Percentiles rank a stretch among this genome's conserved stretches.
Conservation (phyloP, 495 filamentous ascomycete species). For the Jackrogersella minutella region DNA sequence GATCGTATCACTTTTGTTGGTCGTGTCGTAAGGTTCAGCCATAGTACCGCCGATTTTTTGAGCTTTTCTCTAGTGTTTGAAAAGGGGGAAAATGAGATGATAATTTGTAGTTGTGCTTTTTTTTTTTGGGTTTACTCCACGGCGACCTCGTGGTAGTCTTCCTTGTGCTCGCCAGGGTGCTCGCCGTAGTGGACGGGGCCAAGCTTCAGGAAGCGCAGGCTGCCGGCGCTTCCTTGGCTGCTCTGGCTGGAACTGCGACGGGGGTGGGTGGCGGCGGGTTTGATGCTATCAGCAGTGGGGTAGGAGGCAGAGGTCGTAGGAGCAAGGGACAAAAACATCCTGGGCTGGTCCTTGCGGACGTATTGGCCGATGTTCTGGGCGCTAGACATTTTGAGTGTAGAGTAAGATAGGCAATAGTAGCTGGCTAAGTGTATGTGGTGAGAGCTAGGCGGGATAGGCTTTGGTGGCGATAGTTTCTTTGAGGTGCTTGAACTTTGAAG, state of each 20-base stretch:
- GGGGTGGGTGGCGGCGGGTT: constrained; percentile 32
- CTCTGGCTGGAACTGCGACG: constrained; percentile 46
- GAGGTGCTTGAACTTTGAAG: constrained; percentile 3
- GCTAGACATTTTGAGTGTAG: constrained; percentile 39
- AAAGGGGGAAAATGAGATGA: neutral
- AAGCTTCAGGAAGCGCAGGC: constrained; percentile 57
- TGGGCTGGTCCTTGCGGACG: constrained; percentile 41
- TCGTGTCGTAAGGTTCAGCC: constrained; percentile 32
- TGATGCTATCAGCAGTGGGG: constrained; percentile 46
- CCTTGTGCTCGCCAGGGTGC: constrained; percentile 54
- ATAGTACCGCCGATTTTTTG: constrained; percentile 8
- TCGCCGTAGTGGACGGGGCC: constrained; percentile 61
- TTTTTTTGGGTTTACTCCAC: constrained; percentile 42
- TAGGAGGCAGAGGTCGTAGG: constrained; percentile 55
- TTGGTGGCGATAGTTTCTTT: constrained; percentile 21
- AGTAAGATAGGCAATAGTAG: neutral
- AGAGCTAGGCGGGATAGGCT: constrained; percentile 13
- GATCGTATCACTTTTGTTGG: constrained; percentile 24
- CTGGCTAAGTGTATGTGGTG: constrained; percentile 1
- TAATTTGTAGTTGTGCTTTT: neutral
- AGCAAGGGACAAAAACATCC: constrained; percentile 55
- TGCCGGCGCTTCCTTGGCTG: constrained; percentile 32
- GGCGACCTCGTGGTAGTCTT: constrained; percentile 55
- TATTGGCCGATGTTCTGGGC: constrained; percentile 23
- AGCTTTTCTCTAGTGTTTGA: constrained; percentile 18